phyloP scores from a whole-genome alignment of 208 protist species.

The Endotrypanum monterogeii region DNA sequence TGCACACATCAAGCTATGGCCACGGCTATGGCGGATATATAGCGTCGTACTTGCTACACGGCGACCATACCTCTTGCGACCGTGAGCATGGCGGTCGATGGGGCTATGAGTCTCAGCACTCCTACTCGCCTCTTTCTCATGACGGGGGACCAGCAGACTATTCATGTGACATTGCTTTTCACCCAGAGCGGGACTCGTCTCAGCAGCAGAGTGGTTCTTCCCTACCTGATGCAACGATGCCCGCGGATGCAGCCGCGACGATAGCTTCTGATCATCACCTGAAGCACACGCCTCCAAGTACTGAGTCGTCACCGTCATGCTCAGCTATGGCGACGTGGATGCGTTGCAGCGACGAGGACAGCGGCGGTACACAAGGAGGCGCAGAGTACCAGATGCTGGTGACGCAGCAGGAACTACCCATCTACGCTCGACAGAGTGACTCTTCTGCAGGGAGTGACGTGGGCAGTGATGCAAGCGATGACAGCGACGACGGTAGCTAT shows the following conservation, averaged over 20 bases:
- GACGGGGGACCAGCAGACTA: no score
- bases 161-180: neutral
- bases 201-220: neutral
- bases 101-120: neutral
- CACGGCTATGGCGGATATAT: conserved; percentile 13
- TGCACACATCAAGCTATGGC: neutral
- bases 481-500: neutral
- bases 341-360: conserved; percentile 18
- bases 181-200: neutral
- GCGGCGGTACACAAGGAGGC: neutral
- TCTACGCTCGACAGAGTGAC: conserved; percentile 20
- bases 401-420: conserved; percentile 64
- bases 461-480: neutral
- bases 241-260: neutral
- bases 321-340: conserved; percentile 24
- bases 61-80: neutral
- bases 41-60: conserved; percentile 5
- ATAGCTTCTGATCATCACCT: neutral
- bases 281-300: neutral
- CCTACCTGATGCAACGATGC: neutral
- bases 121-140: neutral
- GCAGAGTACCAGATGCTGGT: conserved; percentile 43
- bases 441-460: conserved; percentile 7
- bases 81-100: neutral
- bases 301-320: conserved; percentile 15